Conservation (phyloP, 495 filamentous ascomycete species). For the Evansstolkia leycettana region DNA sequence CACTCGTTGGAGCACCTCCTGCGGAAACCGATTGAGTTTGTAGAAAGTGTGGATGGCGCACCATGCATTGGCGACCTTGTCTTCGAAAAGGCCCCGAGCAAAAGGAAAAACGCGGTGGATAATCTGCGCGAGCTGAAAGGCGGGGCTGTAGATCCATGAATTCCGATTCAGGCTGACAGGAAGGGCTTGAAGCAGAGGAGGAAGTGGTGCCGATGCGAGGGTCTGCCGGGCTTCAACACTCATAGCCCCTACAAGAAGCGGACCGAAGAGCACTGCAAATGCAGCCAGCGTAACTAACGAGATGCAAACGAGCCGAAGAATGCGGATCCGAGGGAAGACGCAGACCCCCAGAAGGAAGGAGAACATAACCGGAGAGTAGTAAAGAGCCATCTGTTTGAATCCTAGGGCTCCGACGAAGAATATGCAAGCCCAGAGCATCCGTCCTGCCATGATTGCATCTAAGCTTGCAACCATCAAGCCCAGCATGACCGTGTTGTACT, state of each 20-base stretch:
- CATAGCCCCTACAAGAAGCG: constrained; percentile 50
- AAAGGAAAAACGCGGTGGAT: constrained; percentile 91
- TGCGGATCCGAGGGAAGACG: constrained; percentile 57
- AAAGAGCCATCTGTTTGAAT: constrained; percentile 98
- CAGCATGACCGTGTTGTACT: constrained; percentile 98
- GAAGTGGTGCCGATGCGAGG: constrained; percentile 32
- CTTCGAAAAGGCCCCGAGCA: constrained; percentile 86
- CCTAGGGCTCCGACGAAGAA: constrained; percentile 91
- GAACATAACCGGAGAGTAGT: constrained; percentile 88
- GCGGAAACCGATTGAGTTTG: constrained; percentile 64
- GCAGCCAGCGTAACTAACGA: constrained; percentile 57
- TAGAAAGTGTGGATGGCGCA: constrained; percentile 79
- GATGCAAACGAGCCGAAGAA: constrained; percentile 61
- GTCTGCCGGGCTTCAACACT: constrained; percentile 15
- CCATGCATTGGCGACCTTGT: constrained; percentile 98
- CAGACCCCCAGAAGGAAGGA: constrained; percentile 83
- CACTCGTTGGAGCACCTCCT: constrained; percentile 57
- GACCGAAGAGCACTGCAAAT: constrained; percentile 63
- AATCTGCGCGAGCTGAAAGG: constrained; percentile 69
- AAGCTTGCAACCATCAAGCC: constrained; percentile 75
- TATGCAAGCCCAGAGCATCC: constrained; percentile 74
- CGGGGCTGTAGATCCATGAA: constrained; percentile 53
- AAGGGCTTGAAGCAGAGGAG: constrained; percentile 47
- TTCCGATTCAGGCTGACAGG: constrained; percentile 46
- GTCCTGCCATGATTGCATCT: constrained; percentile 74